A percentile compares a stretch with the other conserved stretches of the same genome.
These are phyloP conservation scores for Fusarium nurragi DNA, from an alignment of 2,329 filamentous ascomycete species.

Conservation along the genomic window DNA sequence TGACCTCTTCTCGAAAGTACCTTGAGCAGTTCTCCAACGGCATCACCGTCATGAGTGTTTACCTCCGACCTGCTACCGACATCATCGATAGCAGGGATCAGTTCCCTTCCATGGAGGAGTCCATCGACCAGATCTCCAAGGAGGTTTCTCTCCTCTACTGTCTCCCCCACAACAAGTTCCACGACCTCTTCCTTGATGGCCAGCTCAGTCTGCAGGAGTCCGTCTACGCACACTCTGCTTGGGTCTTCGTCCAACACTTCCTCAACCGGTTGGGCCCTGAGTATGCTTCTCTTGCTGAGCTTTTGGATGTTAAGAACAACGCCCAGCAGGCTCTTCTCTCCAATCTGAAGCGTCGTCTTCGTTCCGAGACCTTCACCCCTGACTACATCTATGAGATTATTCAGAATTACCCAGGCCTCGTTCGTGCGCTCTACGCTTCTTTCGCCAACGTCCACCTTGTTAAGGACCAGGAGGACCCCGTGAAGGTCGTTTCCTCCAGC, in stretches of 20 bases:
- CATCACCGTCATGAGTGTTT: constrained; percentile 95
- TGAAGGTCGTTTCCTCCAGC: constrained; percentile 63
- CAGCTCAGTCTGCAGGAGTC: constrained; percentile 93
- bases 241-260: constrained; percentile 98
- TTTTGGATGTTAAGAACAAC: constrained; percentile 83
- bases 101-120: constrained; percentile 79
- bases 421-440: constrained; percentile 87
- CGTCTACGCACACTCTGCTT: constrained; percentile 95
- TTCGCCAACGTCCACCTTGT: constrained; percentile 87
- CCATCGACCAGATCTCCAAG: constrained; percentile 99
- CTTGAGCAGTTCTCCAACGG: constrained; percentile 99
- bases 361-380: constrained; percentile 96
- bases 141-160: constrained; percentile 97
- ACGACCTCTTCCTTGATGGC: constrained; percentile 85
- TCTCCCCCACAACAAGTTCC: constrained; percentile 96
- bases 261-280: constrained; percentile 93
- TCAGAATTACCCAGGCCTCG: constrained; percentile 84
- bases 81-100: constrained; percentile 56
- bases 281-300: constrained; percentile 84
- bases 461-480: constrained; percentile 61
- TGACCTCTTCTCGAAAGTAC: constrained; percentile 96
- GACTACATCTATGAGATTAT: constrained; percentile 99
- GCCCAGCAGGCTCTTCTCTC: constrained; percentile 86
- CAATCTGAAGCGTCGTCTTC: constrained; percentile 93
- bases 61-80: constrained; percentile 78